Evolutionary conservation across 1,284 basidiomycete species (phyloP).

Genomic region (Wallemia mellicola): DNA sequence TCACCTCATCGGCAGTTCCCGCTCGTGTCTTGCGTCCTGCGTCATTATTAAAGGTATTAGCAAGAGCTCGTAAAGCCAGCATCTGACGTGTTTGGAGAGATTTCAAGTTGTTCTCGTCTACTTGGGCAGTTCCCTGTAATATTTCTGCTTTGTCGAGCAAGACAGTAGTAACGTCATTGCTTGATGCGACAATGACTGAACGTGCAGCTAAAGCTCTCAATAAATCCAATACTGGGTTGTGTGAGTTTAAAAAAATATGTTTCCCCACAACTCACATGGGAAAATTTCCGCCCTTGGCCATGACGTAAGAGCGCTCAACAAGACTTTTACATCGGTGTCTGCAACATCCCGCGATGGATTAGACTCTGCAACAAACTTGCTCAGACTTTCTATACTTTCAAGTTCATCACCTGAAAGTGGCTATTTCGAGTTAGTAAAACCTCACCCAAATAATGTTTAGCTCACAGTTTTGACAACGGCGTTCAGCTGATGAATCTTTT

Average conservation of each 20-base stretch:
- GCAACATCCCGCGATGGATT: conserved; percentile 10
- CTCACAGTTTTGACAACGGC: conserved; percentile 27
- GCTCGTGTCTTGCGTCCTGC: conserved; percentile 20
- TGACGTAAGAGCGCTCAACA: conserved; percentile 33
- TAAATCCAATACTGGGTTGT: conserved; percentile 49
- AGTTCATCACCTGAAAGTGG: conserved; percentile 8
- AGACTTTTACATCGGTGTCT: conserved; percentile 26
- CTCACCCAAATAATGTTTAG: conserved; percentile 1
- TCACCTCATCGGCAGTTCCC: conserved; percentile 24
- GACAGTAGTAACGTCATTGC: conserved; percentile 26
- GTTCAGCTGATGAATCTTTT: conserved; percentile 55
- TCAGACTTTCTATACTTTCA: conserved; percentile 8
- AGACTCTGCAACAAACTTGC: not conserved
- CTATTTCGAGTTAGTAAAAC: conserved; percentile 13
- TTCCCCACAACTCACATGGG: conserved; percentile 27
- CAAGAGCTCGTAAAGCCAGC: conserved; percentile 47
- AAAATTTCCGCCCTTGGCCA: conserved; percentile 61
- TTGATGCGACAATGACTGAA: conserved; percentile 22
- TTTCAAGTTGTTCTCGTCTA: conserved; percentile 20
- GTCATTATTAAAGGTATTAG: conserved; percentile 36
- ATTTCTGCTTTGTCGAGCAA: conserved; percentile 42
- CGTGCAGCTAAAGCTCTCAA: conserved; percentile 43
- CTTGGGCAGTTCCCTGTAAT: conserved; percentile 23
- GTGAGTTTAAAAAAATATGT: not conserved
- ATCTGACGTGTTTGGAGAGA: conserved; percentile 54